A percentile compares a stretch with the other conserved stretches of the same genome.
Conservation (phyloP, 2,329 filamentous ascomycete species). For the Mycogone perniciosa region DNA sequence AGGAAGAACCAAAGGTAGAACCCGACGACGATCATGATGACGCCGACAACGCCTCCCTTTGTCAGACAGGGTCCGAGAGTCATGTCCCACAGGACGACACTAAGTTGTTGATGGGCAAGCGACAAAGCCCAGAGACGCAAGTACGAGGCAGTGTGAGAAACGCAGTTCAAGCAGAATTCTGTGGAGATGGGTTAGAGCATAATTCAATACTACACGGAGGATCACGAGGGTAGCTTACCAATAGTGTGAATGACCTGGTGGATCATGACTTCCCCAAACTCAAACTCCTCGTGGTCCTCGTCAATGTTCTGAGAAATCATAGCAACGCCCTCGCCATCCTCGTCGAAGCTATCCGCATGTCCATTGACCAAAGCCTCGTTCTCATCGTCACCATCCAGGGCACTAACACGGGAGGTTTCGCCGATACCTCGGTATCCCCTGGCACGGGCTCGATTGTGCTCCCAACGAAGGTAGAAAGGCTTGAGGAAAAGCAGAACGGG, state of each 20-base stretch:
- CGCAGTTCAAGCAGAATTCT: slow-evolving; percentile 99
- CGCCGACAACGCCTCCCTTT: slow-evolving; percentile 59
- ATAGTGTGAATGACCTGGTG: slow-evolving; percentile 99
- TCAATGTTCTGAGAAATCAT: slow-evolving; percentile 84
- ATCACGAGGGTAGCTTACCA: slow-evolving; percentile 49
- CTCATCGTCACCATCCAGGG: slow-evolving; percentile 82
- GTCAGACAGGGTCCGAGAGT: slow-evolving; percentile 74
- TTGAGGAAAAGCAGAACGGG: slow-evolving; percentile 90
- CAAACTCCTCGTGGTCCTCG: slow-evolving; percentile 91
- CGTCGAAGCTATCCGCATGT: slow-evolving; percentile 51
- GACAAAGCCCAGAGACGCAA: slow-evolving; percentile 97
- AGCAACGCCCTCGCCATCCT: slow-evolving; percentile 74
- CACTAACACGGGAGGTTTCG: slow-evolving; percentile 80
- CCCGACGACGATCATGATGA: slow-evolving; percentile 72
- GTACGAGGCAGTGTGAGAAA: slow-evolving; percentile 97
- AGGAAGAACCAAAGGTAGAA: slow-evolving; percentile 91
- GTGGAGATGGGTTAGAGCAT: neutral
- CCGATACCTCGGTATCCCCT: slow-evolving; percentile 90
- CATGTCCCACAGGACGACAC: slow-evolving; percentile 94
- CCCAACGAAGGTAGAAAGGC: slow-evolving; percentile 88
- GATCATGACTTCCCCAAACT: slow-evolving; percentile 96
- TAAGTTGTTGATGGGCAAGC: slow-evolving; percentile 95
- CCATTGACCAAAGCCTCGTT: slow-evolving; percentile 47
- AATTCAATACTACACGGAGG: neutral
- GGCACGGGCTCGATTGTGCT: slow-evolving; percentile 83